Evolutionary conservation across 2,329 filamentous ascomycete species (phyloP), one percentile per base, ranked within the genome.

Genomic region (Cladosporium halotolerans): DNA sequence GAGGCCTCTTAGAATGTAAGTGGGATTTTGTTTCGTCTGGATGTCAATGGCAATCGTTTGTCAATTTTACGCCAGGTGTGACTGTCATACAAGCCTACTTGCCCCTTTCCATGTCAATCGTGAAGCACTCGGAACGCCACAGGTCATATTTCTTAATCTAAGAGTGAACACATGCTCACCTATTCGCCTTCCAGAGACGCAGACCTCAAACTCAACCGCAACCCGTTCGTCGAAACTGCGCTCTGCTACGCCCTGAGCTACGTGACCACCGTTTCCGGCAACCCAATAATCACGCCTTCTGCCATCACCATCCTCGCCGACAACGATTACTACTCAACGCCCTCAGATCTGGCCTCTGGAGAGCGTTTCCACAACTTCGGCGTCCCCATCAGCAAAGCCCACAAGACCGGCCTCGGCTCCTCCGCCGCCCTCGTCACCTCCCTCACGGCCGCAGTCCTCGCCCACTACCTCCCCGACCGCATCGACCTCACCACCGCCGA

Each of bases 371-470:
- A 83, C 58, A 80, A 85, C 67, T 96, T 96, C 72, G 79, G 81
- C 41, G 84, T 92, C 13, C 81, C 84, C 5, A 80, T 99, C 34
- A 74, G 78, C 54, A 79, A 84, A 58, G 91, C 92, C 13, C 87
- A 96, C 78, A 99, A 99, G 76, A 99, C 93, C 0, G 93, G 93
- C 2, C 82, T 99, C 31, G 93, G 93, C 55, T 96, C 91, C 9
- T 96, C 91, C 1, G 93, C 93, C 3, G 93, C 93, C 3, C 81
- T 99, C 10, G 92, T 97, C 32, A 97, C 93, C 1, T 79, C 91
- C 39, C 81, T 99, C 39, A 89, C 87, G 1, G 87, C 85, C 39
- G 83, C 88, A 1, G 73, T 95, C 2, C 79, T 95, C 31, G 73
- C 76, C n/a, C 84, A 91, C 73, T 91, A 91, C 73, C 78, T 91